A percentile compares a stretch with the other conserved stretches of the same genome.
These are phyloP conservation scores for Geosmithia morbida DNA, from an alignment of 2,329 filamentous ascomycete genomes.

Conservation along the genomic window DNA sequence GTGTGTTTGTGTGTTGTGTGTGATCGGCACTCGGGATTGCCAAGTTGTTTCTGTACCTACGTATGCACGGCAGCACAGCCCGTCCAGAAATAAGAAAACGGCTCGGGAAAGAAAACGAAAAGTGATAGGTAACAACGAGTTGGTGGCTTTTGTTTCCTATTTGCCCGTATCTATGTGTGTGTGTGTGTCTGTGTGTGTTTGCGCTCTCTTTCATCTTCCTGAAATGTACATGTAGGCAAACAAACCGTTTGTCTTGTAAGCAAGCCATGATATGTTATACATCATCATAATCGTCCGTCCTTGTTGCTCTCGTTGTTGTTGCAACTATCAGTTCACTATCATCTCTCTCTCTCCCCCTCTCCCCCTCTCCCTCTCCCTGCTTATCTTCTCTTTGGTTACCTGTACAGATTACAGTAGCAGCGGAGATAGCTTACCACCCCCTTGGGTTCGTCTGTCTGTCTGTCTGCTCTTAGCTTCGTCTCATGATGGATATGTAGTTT, in stretches of 20 bases:
- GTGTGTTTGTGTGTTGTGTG: too few species aligned
- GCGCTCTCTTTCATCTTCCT: not conserved
- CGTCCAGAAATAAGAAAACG: too few species aligned
- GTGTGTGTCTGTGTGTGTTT: not conserved
- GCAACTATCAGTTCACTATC: not conserved
- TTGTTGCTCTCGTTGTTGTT: too few species aligned
- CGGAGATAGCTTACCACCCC: not conserved
- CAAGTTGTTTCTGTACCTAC: too few species aligned
- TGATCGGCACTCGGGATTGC: too few species aligned
- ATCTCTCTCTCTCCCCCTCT: not conserved
- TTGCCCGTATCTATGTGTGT: too few species aligned
- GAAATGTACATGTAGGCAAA: not conserved
- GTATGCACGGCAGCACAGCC: too few species aligned
- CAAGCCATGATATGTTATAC: not conserved
- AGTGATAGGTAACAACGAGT: too few species aligned
- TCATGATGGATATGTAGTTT: not conserved
- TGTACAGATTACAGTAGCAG: not conserved
- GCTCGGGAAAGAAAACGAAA: too few species aligned
- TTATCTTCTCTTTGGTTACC: not conserved
- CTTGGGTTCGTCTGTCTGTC: not conserved
- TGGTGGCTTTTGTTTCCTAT: too few species aligned
- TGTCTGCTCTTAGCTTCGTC: not conserved
- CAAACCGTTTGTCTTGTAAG: not conserved
- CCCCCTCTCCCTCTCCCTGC: too few species aligned
- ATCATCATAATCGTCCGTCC: not conserved